Percentiles rank a stretch among this genome's conserved stretches.
These are phyloP conservation scores for Pythium sukuiense DNA, from an alignment of 352 stramenopile species.

Conservation along the genomic window DNA sequence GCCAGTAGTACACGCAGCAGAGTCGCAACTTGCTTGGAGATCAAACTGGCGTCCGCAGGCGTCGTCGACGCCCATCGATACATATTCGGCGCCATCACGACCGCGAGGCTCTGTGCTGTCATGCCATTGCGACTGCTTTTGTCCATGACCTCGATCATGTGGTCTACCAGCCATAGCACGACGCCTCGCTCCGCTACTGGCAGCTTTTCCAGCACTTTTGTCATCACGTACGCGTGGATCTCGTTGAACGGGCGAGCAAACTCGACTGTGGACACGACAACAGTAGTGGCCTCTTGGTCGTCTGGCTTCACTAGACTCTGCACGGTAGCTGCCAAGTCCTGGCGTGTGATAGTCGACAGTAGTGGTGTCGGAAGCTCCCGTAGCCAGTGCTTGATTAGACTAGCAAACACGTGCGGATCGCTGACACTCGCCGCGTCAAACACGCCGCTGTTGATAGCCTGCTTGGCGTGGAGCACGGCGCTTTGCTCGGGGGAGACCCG, in stretches of 20 bases:
- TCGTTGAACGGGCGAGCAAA: conserved; percentile 16
- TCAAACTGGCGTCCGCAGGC: conserved; percentile 19
- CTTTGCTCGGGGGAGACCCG: conserved; percentile 47
- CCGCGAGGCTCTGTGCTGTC: conserved; percentile 45
- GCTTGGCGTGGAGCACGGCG: conserved; percentile 41
- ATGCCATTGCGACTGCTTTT: conserved; percentile 47
- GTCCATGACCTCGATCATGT: conserved; percentile 54
- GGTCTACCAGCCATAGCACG: conserved; percentile 66
- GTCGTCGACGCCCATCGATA: conserved; percentile 34
- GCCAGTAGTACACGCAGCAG: conserved; percentile 42
- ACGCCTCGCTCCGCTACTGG: conserved; percentile 34
- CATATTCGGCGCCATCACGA: conserved; percentile 63
- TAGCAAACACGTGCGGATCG: conserved; percentile 58
- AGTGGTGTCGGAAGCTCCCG: conserved; percentile 51
- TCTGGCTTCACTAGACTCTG: conserved; percentile 22
- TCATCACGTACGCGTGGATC: conserved; percentile 14
- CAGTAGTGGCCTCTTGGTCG: not conserved
- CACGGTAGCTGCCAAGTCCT: conserved; percentile 27
- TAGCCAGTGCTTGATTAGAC: conserved; percentile 66
- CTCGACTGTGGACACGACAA: conserved; percentile 5
- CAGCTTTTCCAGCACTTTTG: conserved; percentile 31
- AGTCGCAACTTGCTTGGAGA: conserved; percentile 35
- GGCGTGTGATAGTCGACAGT: conserved; percentile 20
- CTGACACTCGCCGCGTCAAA: conserved; percentile 37
- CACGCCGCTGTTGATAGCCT: conserved; percentile 44